Base-by-base conservation (phyloP, 345 rosid genomes). In the Durio zibethinus region DNA sequence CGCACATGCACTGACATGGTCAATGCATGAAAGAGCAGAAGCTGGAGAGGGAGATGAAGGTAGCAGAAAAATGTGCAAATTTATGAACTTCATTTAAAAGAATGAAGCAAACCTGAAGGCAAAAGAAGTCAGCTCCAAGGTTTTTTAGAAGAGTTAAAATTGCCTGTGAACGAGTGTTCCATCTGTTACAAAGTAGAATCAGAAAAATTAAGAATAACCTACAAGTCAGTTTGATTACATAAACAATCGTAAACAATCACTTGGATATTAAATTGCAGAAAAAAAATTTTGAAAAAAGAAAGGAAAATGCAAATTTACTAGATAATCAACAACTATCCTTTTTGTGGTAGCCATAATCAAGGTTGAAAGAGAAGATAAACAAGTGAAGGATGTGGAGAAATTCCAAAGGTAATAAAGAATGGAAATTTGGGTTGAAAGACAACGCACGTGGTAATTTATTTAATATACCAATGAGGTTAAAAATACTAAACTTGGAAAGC, bases 91-190 rank as follows among this genome's bases (percentile, higher is more conserved):
- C 38, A 45, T 47, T 25, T 33, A 31, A 52, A 72, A 35, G 45
- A 59, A 74, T 2, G 47, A 61, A 20, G 35, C 3, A 63, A 20
- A 75, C 99, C 99, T 93, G 99, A 60, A 96, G 83, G 82, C 97
- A 96, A 29, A 93, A 84, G 87, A 96, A 89, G 83, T 92, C 95
- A 29, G 91, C 91, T 8, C 79, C 81, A 11, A 96, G 80, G 72
- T 84, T 84, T 81, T 82, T 82, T 47, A 96, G 89, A 77, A 92
- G 80, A 25, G 91, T 83, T 48, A 93, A 73, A 80, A 92, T 82
- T 40, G 93, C 91, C 68, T 86, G 86, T 25, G 97, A 93, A 71
- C 99, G 97, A 82, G 88, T 86, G 86, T 90, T 92, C 97, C 97
- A 92, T 83, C 99, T 95, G 83, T 50, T 18, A 73, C 7, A 43